Evolutionary conservation across 2,329 filamentous ascomycete genomes (phyloP).

Genomic region (Verticillium dahliae): DNA sequence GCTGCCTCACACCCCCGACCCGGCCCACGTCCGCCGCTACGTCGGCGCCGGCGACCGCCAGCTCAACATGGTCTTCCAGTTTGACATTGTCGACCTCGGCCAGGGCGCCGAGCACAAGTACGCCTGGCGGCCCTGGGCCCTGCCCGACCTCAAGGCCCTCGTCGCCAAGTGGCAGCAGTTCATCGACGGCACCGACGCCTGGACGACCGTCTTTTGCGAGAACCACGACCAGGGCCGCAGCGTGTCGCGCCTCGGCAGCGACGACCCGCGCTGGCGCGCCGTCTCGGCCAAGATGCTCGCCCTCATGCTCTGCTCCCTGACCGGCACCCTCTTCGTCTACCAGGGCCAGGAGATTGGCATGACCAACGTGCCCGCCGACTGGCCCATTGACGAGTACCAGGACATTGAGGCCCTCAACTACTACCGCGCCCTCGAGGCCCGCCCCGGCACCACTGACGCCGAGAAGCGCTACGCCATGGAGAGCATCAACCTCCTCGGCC

Average conservation of each 20-base stretch:
- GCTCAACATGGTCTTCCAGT: constrained; percentile 65
- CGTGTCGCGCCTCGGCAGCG: constrained; percentile 44
- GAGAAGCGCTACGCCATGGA: constrained; percentile 38
- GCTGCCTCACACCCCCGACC: constrained; percentile 55
- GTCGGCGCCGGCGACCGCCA: constrained; percentile 52
- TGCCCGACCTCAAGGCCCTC: constrained; percentile 41
- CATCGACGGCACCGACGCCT: constrained; percentile 44
- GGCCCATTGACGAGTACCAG: constrained; percentile 39
- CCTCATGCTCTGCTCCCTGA: constrained; percentile 36
- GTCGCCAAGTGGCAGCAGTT: constrained; percentile 44
- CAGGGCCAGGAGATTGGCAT: constrained; percentile 55
- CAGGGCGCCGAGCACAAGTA: constrained; percentile 44
- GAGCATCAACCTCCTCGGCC: constrained; percentile 51
- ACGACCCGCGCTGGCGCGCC: constrained; percentile 32
- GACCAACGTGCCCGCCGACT: constrained; percentile 41
- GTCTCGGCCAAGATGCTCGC: constrained; percentile 47
- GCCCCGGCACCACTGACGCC: constrained; percentile 1
- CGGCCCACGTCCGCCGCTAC: constrained; percentile 50
- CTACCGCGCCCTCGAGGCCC: constrained; percentile 23
- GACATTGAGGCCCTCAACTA: constrained; percentile 44
- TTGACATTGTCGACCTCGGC: constrained; percentile 57
- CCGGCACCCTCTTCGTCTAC: constrained; percentile 48
- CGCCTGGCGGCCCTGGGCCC: constrained; percentile 36
- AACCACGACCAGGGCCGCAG: constrained; percentile 55
- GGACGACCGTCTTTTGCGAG: constrained; percentile 54